These are phyloP conservation scores for Trichosporon sp. DNA, from an alignment of 1,284 basidiomycete genomes.

Conservation along the genomic window DNA sequence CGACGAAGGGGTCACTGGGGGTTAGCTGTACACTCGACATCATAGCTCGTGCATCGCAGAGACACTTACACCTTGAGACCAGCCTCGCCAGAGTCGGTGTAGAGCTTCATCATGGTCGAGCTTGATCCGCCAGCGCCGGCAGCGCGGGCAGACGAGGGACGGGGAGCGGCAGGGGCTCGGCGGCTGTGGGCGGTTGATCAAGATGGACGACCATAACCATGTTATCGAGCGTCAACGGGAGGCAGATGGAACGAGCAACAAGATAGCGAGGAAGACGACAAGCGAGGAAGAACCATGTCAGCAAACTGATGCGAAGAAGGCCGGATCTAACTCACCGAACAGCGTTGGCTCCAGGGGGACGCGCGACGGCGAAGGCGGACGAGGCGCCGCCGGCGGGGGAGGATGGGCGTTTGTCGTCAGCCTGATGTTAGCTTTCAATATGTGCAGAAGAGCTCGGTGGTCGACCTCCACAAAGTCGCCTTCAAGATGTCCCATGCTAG, in stretches of 20 bases:
- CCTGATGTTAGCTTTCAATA: slow-evolving; percentile 32
- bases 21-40: background rate
- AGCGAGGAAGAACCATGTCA: background rate
- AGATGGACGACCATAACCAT: too few species aligned
- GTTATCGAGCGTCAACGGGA: too few species aligned
- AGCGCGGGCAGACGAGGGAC: slow-evolving; percentile 84
- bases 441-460: background rate
- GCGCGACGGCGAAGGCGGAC: slow-evolving; percentile 48
- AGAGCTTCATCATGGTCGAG: slow-evolving; percentile 97
- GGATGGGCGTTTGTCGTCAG: slow-evolving; percentile 49
- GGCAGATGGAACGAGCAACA: too few species aligned
- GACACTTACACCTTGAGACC: slow-evolving; percentile 85
- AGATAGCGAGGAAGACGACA: too few species aligned
- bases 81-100: slow-evolving; percentile 92
- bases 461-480: background rate
- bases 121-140: slow-evolving; percentile 95
- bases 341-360: slow-evolving; percentile 54
- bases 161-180: slow-evolving; percentile 72
- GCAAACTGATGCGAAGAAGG: background rate
- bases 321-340: slow-evolving; percentile 44
- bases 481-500: background rate
- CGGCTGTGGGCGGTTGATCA: slow-evolving; percentile 62
- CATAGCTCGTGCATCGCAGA: too few species aligned
- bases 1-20: slow-evolving; percentile 91
- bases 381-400: slow-evolving; percentile 48